Evolutionary conservation across 306 rosid genomes (phyloP), one percentile per base, ranked within the genome.

Genomic region (Acacia acuminata): DNA sequence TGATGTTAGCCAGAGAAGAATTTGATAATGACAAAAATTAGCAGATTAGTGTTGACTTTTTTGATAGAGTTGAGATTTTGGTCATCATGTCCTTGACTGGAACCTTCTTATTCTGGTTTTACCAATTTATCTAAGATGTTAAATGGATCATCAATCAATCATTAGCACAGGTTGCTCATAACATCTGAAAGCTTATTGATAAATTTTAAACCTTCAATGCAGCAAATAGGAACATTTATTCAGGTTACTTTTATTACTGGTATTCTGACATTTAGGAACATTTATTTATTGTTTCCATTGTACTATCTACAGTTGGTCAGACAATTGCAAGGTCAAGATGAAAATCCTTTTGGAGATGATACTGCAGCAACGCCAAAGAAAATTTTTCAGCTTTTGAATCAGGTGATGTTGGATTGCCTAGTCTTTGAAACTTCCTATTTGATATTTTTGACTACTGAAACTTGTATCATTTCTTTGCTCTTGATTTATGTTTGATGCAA

Each of bases 341-440:
- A 92, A 78, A 94, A 96, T 88, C 98, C 98, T 76, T 94, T 94
- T 84, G 99, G 97, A 81, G 89, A 94, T 73, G 99, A 92, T 75
- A 50, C 91, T 11, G 65, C 96, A 30, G 79, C 92, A 44, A 86
- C 97, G 44, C 98, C 98, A 19, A 96, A 96, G 92, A 96, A 94
- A 89, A 89, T 86, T 53, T 96, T 96, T 86, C 99, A 94, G 96
- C 97, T 96, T 71, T 87, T 96, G 85, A 90, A 91, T 86, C 97
- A 90, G 99, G 99, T 94, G 79, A 48, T 55, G 51, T 76, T 81
- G 60, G 69, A 58, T 53, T 4, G 36, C 19, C 20, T 1, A 5
- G 27, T 42, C 38, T 9, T 43, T 44, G 17, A 36, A 67, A 7
- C 10, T 45, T 13, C 38, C 68, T 13, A 25, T 36, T 73, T 58